These are phyloP conservation scores for Vaccinium myrtillus DNA, from an alignment of 148 eudicot species.

Conservation along the genomic window DNA sequence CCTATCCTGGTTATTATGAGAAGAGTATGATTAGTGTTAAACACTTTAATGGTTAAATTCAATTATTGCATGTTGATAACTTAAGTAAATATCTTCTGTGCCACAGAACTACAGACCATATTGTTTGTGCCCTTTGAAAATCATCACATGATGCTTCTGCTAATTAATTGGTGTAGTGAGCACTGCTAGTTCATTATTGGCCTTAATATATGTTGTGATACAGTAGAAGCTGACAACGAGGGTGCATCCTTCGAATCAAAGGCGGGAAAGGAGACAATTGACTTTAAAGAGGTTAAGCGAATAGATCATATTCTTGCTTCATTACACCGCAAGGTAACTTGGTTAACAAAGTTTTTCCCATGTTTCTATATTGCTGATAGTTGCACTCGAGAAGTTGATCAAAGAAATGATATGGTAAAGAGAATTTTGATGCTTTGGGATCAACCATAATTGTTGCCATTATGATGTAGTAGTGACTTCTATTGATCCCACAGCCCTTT, in stretches of 20 bases:
- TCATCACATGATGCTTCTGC: too few relatives aligned
- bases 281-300: slow-evolving; percentile 73
- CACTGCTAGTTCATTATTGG: too few relatives aligned
- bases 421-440: not conserved
- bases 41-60: too few relatives aligned
- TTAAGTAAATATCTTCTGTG: too few relatives aligned
- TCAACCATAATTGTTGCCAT: not conserved
- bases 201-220: not conserved
- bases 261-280: slow-evolving; percentile 60
- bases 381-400: not conserved
- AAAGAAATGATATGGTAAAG: not conserved
- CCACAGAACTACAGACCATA: too few relatives aligned
- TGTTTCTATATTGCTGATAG: not conserved
- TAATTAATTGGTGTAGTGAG: too few relatives aligned
- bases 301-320: slow-evolving; percentile 75
- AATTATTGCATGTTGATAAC: too few relatives aligned
- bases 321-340: slow-evolving; percentile 79
- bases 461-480: not conserved
- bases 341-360: not conserved
- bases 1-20: not conserved
- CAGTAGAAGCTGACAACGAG: slow-evolving; percentile 65
- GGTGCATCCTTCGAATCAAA: slow-evolving; percentile 44
- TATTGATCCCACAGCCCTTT: not conserved
- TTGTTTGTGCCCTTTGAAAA: too few relatives aligned
- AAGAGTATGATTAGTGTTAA: not conserved